Evolutionary conservation across 2,329 filamentous ascomycete species (phyloP), one percentile per base, ranked within the genome.

Genomic region (Ascocoryne sarcoides): DNA sequence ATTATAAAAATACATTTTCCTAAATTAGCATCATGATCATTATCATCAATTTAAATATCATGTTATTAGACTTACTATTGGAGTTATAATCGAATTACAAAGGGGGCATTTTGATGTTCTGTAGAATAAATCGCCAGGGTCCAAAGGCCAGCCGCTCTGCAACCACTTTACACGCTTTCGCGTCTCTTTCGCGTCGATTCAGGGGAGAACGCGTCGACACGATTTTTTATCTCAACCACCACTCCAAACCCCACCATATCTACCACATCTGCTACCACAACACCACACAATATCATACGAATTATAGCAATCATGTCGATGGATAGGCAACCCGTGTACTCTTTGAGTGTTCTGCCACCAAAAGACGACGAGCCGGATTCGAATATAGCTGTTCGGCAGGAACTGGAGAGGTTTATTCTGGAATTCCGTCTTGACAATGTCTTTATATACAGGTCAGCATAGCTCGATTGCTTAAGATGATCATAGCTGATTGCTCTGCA

Each of bases 351-450:
- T 47, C 87, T 86, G 54, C 77, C 78, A 52, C 73, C 79, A 42
- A 77, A 73, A 51, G 73, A 73, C 47, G 76, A 78, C 30, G 73
- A 69, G 50, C 7, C 7, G 23, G 83, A 89, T 58, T 81, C 75
- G 42, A 74, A 82, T 43, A 70, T 76, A 18, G 77, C 86, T 57
- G 70, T 89, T 36, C 86, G 92, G 61, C 75, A 76, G 44, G 80
- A 86, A 59, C 75, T 98, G 45, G 80, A 92, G 58, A 82, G 87
- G 46, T 98, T 98, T 62, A 82, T 98, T 50, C 77, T 96, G 43
- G 85, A 90, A 53, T 98, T 95, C 60, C 80, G 90, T 58, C 76
- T 96, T 31, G 90, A 95, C 64, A 95, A 94, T 64, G 76, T 82
- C 57, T 96, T 95, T 65, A 80, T 95, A 57, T 98, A 96, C 74